Conservation (phyloP, 2,329 filamentous ascomycete genomes). For the Clarireedia sp. region DNA sequence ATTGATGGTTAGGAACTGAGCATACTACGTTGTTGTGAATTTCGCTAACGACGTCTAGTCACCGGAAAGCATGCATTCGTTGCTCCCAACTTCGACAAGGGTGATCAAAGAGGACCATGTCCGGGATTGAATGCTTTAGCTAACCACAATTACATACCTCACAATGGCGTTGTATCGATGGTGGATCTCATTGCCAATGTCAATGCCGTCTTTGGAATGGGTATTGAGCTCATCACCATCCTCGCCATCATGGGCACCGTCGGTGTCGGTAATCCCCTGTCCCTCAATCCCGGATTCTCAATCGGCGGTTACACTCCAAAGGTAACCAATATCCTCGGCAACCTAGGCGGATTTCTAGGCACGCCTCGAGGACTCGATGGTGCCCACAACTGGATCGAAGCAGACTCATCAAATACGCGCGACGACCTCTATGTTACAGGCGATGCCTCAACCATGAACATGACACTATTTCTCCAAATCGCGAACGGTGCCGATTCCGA, state of each 20-base stretch:
- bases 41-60: too few relatives aligned
- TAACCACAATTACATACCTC: conserved; percentile 35
- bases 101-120: conserved; percentile 23
- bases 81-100: conserved; percentile 15
- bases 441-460: conserved; percentile 13
- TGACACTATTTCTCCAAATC: conserved; percentile 29
- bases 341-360: conserved; percentile 21
- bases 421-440: conserved; percentile 34
- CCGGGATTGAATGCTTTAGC: conserved; percentile 35
- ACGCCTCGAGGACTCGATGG: conserved; percentile 38
- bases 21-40: too few relatives aligned
- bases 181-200: conserved; percentile 28
- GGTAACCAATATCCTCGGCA: conserved; percentile 16
- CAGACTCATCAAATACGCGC: conserved; percentile 43
- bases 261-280: not conserved
- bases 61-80: conserved; percentile 14
- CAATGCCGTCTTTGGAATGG: conserved; percentile 2
- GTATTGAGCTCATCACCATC: not conserved
- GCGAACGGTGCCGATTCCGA: conserved; percentile 35
- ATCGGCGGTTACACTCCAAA: not conserved
- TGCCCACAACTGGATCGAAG: conserved; percentile 45
- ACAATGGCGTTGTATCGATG: conserved; percentile 27
- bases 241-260: conserved; percentile 1
- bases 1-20: not conserved
- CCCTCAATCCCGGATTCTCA: not conserved